Conservation (phyloP, 257 asterid species). For the Datura wrightii region DNA sequence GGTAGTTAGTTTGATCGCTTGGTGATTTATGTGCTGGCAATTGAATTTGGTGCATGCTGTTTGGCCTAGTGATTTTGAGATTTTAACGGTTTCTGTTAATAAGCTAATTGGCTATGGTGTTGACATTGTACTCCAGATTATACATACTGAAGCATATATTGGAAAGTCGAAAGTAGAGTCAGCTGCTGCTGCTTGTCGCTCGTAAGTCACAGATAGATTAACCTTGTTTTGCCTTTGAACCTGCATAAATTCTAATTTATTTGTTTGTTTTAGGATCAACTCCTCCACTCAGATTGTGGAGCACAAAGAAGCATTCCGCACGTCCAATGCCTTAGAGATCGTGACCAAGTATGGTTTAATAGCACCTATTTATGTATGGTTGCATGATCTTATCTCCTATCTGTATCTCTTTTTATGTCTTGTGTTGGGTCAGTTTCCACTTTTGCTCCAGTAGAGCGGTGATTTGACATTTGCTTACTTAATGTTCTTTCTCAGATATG, state of each 20-base stretch:
- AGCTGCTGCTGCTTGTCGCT: slow-evolving; percentile 96
- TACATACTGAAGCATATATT: slow-evolving; percentile 90
- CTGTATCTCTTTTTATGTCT: neutral
- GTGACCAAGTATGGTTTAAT: slow-evolving; percentile 64
- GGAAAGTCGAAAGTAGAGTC: slow-evolving; percentile 97
- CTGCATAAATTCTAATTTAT: neutral
- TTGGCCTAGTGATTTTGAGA: neutral
- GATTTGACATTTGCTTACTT: slow-evolving; percentile 39
- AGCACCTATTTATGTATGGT: neutral
- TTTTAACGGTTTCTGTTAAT: neutral
- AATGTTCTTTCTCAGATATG: slow-evolving; percentile 62
- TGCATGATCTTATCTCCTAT: neutral
- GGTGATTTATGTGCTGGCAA: neutral
- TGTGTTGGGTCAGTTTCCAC: neutral
- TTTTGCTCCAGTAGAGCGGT: slow-evolving; percentile 2
- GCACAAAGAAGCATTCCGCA: slow-evolving; percentile 86
- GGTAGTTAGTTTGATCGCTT: slow-evolving; percentile 43
- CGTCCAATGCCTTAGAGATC: slow-evolving; percentile 85
- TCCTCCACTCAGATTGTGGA: slow-evolving; percentile 75
- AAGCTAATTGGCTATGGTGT: slow-evolving; percentile 2
- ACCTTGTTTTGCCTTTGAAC: neutral
- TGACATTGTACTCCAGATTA: slow-evolving; percentile 57
- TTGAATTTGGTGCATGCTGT: neutral
- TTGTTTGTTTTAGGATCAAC: slow-evolving; percentile 67
- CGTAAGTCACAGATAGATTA: slow-evolving; percentile 54